phyloP scores from a whole-genome alignment of 2,329 filamentous ascomycete genomes.

The Penicillium sp. region DNA sequence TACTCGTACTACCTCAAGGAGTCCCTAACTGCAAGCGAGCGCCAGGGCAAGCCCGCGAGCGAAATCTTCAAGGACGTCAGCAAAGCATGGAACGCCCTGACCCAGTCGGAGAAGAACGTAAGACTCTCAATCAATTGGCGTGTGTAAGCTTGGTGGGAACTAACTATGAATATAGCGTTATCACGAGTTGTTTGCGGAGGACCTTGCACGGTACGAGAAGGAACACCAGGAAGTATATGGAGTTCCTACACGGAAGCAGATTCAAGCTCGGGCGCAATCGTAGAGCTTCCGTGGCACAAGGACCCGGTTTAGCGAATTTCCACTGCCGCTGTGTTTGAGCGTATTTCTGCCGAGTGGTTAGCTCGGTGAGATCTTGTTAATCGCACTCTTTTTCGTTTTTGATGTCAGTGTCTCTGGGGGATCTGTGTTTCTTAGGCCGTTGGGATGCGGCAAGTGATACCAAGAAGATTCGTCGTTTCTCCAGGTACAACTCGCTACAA shows the following conservation, averaged over 20 bases:
- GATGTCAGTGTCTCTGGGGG: neutral
- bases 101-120: constrained; percentile 39
- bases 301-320: neutral
- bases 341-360: neutral
- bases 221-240: constrained; percentile 40
- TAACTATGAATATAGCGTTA: constrained; percentile 29
- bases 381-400: neutral
- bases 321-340: neutral
- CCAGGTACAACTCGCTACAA: no score
- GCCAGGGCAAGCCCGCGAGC: constrained; percentile 42
- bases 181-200: constrained; percentile 22
- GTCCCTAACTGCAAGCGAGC: constrained; percentile 48
- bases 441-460: neutral
- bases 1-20: constrained; percentile 48
- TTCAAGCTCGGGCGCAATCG: neutral
- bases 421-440: neutral
- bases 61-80: constrained; percentile 33
- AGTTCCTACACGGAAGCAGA: neutral
- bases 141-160: neutral
- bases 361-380: neutral
- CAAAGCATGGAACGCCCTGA: constrained; percentile 29
- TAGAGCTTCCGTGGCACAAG: neutral
- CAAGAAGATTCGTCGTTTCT: no score
- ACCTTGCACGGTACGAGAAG: constrained; percentile 33
- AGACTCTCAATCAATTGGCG: constrained; percentile 3